Base-by-base conservation (phyloP, 2,329 filamentous ascomycete genomes). In the Colletotrichum incanum region DNA sequence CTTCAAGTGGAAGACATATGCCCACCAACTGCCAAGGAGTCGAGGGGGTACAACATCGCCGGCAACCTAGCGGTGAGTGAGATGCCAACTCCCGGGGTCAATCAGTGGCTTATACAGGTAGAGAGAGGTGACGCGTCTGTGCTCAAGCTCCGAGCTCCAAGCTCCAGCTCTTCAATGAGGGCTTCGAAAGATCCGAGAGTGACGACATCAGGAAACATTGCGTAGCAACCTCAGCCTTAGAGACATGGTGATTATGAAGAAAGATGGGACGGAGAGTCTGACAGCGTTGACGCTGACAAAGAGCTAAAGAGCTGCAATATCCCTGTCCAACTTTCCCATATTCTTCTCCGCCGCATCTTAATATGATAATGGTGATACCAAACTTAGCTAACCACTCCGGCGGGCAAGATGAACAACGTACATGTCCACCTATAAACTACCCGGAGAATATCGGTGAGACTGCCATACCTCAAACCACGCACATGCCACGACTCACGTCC, bases 381-480 rank as follows among this genome's bases (percentile, higher is more conserved):
- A 58, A 41, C 20, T n/a, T 12, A 16, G n/a, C n/a, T 23, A 58
- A 41, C 37, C 26, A 20, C 14, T 31, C 26, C 41, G 41, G 39
- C 34, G 23, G 31, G n/a, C 6, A n/a, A 34, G 34, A 43, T 18
- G n/a, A 23, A 28, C 34, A 11, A 12, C 55, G 26, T 28, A 43
- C n/a, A 11, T 43, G 8, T 12, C 63, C 39, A 20, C 37, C 20
- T 52, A 7, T 31, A 31, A 6, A 31, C 5, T 14, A 52, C 41
- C 12, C 41, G 16, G 14, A 6, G 16, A 43, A 43, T 12, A 61
- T 67, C 39, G 56, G 43, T 52, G 43, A 60, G 31, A 43, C 61
- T 45, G 7, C 11, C 20, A 45, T 55, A 56, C 65, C 49, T 50
- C 59, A 63, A 63, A 23, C 49, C 63, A 39, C 28, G 16, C 37